phyloP scores from a whole-genome alignment of 768 basidiomycete genomes.

The Heimioporus sp. region DNA sequence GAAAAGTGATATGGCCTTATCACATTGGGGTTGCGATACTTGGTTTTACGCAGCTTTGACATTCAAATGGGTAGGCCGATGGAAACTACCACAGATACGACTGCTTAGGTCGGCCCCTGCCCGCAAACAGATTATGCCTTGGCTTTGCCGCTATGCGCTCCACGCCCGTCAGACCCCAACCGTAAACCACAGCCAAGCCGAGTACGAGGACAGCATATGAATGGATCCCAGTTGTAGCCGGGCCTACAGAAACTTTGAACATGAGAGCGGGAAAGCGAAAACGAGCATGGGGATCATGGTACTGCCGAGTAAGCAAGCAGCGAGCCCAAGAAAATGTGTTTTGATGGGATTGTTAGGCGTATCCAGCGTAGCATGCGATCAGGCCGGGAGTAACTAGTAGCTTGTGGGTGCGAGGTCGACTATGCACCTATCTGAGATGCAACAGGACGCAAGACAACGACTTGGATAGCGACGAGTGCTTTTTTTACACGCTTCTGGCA shows the following conservation, averaged over 20 bases:
- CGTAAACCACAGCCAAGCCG: constrained; percentile 71
- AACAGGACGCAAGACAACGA: constrained; percentile 9
- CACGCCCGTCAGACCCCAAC: constrained; percentile 64
- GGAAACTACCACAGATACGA: too few species aligned
- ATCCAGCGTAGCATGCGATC: constrained; percentile 45
- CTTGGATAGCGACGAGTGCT: not conserved
- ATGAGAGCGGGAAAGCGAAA: constrained; percentile 80
- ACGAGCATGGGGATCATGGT: constrained; percentile 86
- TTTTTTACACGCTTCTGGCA: constrained; percentile 27
- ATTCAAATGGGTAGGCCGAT: constrained; percentile 1
- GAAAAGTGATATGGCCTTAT: constrained; percentile 57
- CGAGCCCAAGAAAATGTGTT: constrained; percentile 67
- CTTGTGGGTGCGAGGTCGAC: not conserved
- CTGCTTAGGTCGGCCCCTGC: too few species aligned
- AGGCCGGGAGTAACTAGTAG: constrained; percentile 24
- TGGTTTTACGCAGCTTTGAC: constrained; percentile 75
- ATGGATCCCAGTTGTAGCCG: constrained; percentile 64
- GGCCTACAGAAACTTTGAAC: constrained; percentile 71
- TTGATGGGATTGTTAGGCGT: constrained; percentile 73
- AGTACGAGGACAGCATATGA: constrained; percentile 72
- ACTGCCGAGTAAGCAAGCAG: constrained; percentile 70
- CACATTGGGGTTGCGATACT: constrained; percentile 69
- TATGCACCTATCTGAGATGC: not conserved
- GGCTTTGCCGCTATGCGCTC: too few species aligned
- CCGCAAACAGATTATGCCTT: too few species aligned